Evolutionary conservation across 805 yeast genomes (phyloP), one percentile per base, ranked within the genome.

Genomic region (Wickerhamomyces bovis): DNA sequence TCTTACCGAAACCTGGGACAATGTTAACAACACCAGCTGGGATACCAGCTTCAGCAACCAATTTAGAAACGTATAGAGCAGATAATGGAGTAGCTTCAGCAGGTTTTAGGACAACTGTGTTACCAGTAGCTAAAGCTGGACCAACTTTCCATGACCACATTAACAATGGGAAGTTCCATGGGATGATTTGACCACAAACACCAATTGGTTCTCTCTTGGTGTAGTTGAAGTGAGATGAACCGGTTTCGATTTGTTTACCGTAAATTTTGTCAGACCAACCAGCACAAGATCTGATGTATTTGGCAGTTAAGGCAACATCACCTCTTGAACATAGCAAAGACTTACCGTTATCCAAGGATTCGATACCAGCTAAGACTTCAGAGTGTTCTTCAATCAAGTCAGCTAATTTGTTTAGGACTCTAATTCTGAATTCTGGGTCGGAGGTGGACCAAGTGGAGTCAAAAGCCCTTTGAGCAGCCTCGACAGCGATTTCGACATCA

Each of bases 91-190:
- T 87, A 45, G 89, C 79, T 65, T 89, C 95, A 47, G 95, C 90
- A 33, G 95, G 85, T 70, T 88, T 88, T 69, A 88, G 74, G 45
- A 88, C 85, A 53, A 85, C 81, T 41, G 94, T 80, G 73, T 87
- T 85, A 69, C 95, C 95, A 42, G 95, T 82, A 52, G 89, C 84
- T 57, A 87, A 71, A 48, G 92, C 89, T 36, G 96, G 95, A 52
- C 89, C 90, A 54, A 88, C 71, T 61, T 87, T 87, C 89, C 95
- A 88, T 41, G 92, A 76, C 72, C 86, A 80, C 83, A 87, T 85
- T 70, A 88, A 75, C 62, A 87, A 72, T 54, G 96, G 96, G 79
- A 88, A 88, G 71, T 88, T 88, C 95, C 96, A 88, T 57, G 96
- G 95, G 61, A 86, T 87, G 58, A 88, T 84, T 64, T 85, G 89